phyloP scores from a whole-genome alignment of 495 filamentous ascomycete species.

The Tuber microsphaerosporum region DNA sequence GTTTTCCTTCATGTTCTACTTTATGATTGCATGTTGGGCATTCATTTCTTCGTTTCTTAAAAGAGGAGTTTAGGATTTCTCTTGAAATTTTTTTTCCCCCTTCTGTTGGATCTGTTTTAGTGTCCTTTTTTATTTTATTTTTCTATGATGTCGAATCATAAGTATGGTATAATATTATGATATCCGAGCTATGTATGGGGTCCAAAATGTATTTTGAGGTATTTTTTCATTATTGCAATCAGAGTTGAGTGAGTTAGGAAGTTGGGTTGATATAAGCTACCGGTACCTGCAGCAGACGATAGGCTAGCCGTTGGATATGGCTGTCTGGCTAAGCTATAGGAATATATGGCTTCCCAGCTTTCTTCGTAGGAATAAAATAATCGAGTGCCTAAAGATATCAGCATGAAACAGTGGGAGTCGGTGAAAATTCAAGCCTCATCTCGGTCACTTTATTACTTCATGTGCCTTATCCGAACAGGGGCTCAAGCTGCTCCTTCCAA shows the following conservation, averaged over 20 bases:
- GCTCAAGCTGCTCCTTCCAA: background rate
- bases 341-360: background rate
- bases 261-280: background rate
- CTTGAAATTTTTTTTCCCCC: background rate
- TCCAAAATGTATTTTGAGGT: background rate
- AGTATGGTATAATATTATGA: background rate
- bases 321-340: background rate
- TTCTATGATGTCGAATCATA: background rate
- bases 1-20: background rate
- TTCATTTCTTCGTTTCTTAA: background rate
- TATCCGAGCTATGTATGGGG: background rate
- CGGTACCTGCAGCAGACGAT: too few species aligned
- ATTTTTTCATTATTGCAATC: background rate
- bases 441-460: background rate
- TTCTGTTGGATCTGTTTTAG: background rate
- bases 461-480: background rate
- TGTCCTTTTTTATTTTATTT: background rate
- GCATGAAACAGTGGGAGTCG: background rate
- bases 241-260: background rate
- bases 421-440: background rate
- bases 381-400: background rate
- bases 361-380: background rate
- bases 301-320: background rate
- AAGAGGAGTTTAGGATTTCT: constrained; percentile 1
- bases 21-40: background rate